Conservation (phyloP, 2,329 filamentous ascomycete genomes). For the Phaeomoniella chlamydospora region DNA sequence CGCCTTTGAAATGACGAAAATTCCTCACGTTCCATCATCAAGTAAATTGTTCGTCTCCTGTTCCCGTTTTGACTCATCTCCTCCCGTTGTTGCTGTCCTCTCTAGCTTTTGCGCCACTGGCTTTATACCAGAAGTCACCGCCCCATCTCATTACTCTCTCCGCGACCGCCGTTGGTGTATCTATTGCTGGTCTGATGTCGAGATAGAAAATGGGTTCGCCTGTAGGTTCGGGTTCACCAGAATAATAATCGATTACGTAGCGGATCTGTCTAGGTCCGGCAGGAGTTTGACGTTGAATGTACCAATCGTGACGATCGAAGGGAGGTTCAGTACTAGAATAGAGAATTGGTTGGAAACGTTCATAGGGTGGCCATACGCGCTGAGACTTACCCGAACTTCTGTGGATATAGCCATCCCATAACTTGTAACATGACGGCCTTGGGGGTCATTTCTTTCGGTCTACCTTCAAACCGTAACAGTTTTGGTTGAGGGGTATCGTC, state of each 20-base stretch:
- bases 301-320: conserved; percentile 98
- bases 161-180: conserved; percentile 62
- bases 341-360: conserved; percentile 1
- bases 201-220: conserved; percentile 93
- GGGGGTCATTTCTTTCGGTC: conserved; percentile 78
- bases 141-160: conserved; percentile 82
- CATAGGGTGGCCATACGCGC: conserved; percentile 7
- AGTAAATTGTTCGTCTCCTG: too few relatives aligned
- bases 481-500: conserved; percentile 43
- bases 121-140: conserved; percentile 86
- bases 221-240: conserved; percentile 62
- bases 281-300: conserved; percentile 55
- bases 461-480: conserved; percentile 74
- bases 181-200: conserved; percentile 79
- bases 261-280: conserved; percentile 64
- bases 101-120: conserved; percentile 55
- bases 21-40: too few relatives aligned
- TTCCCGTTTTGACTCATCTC: too few relatives aligned
- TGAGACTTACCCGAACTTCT: conserved; percentile 54
- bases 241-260: conserved; percentile 97
- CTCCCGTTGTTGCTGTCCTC: conserved; percentile 15
- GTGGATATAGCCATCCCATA: conserved; percentile 64
- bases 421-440: conserved; percentile 77
- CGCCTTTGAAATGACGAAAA: too few relatives aligned
- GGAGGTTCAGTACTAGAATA: conserved; percentile 57